Conservation (phyloP, 1,139 yeast genomes). For the Arxiozyma slooffiae region DNA sequence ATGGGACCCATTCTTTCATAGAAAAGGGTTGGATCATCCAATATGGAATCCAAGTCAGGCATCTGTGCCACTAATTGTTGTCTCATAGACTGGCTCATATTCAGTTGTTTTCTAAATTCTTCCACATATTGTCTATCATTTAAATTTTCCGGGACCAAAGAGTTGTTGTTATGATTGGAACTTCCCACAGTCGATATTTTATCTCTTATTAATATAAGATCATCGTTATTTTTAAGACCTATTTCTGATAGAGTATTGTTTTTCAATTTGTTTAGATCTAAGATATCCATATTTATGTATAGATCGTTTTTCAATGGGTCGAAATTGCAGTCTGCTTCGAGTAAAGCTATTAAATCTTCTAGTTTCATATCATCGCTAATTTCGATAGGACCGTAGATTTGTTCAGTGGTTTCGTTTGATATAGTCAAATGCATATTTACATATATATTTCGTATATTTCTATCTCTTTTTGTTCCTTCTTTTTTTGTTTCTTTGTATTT, state of each 20-base stretch:
- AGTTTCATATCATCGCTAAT: constrained; percentile 52
- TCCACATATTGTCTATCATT: constrained; percentile 40
- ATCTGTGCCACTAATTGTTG: constrained; percentile 32
- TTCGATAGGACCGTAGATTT: constrained; percentile 30
- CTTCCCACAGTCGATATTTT: constrained; percentile 18
- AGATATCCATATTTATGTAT: constrained; percentile 37
- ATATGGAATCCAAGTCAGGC: constrained; percentile 37
- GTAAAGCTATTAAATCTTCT: constrained; percentile 62
- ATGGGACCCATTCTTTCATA: constrained; percentile 36
- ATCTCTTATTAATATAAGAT: constrained; percentile 41
- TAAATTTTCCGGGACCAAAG: constrained; percentile 10
- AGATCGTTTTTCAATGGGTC: constrained; percentile 41
- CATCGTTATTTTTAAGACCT: constrained; percentile 49
- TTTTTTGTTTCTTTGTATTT: no score
- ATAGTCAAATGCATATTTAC: constrained; percentile 24
- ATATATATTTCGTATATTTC: no score
- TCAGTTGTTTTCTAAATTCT: constrained; percentile 39
- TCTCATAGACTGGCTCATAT: constrained; percentile 39
- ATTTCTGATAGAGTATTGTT: constrained; percentile 37
- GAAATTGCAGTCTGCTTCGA: constrained; percentile 64
- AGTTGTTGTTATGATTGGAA: no score
- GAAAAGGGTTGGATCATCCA: constrained; percentile 48
- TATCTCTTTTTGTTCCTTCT: no score
- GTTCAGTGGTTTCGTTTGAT: constrained; percentile 25
- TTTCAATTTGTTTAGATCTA: constrained; percentile 29